Evolutionary conservation across 805 yeast species (phyloP).

Genomic region (Komagataella ulmi): DNA sequence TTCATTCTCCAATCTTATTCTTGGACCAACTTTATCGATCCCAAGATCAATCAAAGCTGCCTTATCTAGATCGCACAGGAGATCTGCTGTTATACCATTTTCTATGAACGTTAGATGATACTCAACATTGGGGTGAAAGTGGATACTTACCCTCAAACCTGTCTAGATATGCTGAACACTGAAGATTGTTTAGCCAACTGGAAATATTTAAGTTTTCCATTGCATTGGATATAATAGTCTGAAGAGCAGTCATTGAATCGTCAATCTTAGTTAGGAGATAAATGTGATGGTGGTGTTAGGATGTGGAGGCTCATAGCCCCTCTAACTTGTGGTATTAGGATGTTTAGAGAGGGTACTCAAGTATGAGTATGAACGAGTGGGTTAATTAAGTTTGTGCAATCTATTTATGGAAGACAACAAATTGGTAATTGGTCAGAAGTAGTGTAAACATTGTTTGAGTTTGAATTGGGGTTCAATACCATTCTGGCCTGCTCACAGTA

Average conservation of each 20-base stretch:
- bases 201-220: not conserved
- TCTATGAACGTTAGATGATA: slow-evolving; percentile 11
- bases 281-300: not conserved
- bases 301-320: not conserved
- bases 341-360: not conserved
- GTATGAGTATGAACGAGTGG: not conserved
- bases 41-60: slow-evolving; percentile 62
- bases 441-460: no score
- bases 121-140: not conserved
- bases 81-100: slow-evolving; percentile 42
- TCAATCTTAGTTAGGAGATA: not conserved
- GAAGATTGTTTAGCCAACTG: slow-evolving; percentile 10
- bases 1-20: slow-evolving; percentile 54
- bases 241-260: not conserved
- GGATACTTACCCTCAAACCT: slow-evolving; percentile 7
- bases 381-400: not conserved
- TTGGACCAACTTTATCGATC: slow-evolving; percentile 67
- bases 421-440: not conserved
- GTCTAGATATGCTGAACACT: slow-evolving; percentile 13
- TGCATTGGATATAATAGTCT: not conserved
- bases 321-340: no score
- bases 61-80: slow-evolving; percentile 48
- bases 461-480: no score
- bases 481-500: no score
- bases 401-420: not conserved